Base-by-base conservation (phyloP, 805 yeast genomes). In the Nakazawaea anatomiae region DNA sequence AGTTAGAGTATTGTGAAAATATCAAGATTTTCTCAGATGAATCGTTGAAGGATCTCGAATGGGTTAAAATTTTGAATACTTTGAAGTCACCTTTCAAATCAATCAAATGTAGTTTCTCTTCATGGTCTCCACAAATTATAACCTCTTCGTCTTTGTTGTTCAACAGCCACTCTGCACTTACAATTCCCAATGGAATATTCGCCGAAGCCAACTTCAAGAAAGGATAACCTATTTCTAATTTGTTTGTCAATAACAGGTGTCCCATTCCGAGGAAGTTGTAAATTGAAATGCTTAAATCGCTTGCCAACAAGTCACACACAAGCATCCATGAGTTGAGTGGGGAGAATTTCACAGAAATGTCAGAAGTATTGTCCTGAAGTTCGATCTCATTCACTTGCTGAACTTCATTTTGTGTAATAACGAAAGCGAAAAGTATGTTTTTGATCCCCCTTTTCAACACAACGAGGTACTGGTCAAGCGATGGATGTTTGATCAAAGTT, bases 231-330 rank as follows among this genome's bases (percentile, higher is more conserved):
- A n/a, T 25, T 4, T 27, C 34, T 7, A 42, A 28, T 9, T 32
- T 31, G 4, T 28, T 18, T 2, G 36, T 29, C 28, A 31, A 40
- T 8, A 12, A 29, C 25, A 29, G 28, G 12, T 38, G 11, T 9
- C 51, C 51, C 38, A 47, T 11, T 18, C 42, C 51, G 6, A 47
- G 41, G 18, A 49, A 44, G 14, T 49, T 44, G 30, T 49, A 49
- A 1, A 49, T 31, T 3, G 32, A 6, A 2, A 43, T 27, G 11
- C 39, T 27, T 14, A 43, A 12, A 5, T 39, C 45, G 32, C 52
- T 44, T 3, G 52, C 30, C 27, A 34, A n/a, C 11, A 38, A 14
- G 38, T 38, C 45, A 29, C 29, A 39, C 8, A 44, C 41, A 7
- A 49, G 41, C 5, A 43, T 30, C 52, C 52, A 49, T 9, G 44